Evolutionary conservation across 2,329 filamentous ascomycete species (phyloP).

Genomic region (Aspergillus quadricinctus): DNA sequence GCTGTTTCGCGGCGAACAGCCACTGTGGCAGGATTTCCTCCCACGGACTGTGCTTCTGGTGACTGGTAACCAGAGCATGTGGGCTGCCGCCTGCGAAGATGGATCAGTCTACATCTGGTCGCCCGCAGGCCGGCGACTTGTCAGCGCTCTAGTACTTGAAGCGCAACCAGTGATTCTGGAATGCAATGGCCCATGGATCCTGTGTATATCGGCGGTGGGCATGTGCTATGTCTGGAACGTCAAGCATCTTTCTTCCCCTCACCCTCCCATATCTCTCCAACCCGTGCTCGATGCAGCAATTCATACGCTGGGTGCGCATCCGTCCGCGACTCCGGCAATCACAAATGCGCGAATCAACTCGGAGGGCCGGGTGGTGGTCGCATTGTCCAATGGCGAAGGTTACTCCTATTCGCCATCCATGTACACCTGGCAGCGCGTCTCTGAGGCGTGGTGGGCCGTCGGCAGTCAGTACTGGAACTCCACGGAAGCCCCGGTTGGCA

Average conservation of each 20-base stretch:
- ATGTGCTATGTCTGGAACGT: constrained; percentile 94
- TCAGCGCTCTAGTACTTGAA: constrained; percentile 83
- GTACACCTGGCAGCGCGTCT: constrained; percentile 92
- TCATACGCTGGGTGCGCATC: constrained; percentile 71
- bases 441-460: constrained; percentile 96
- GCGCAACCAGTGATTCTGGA: constrained; percentile 92
- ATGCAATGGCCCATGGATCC: constrained; percentile 79
- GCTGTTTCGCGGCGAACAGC: constrained; percentile 72
- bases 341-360: constrained; percentile 91
- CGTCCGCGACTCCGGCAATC: constrained; percentile 75
- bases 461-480: constrained; percentile 99
- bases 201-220: constrained; percentile 84
- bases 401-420: constrained; percentile 83
- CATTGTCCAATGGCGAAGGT: constrained; percentile 88
- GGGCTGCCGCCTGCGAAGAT: constrained; percentile 90
- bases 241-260: constrained; percentile 73
- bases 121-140: constrained; percentile 77
- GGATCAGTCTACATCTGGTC: constrained; percentile 89
- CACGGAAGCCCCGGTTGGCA: constrained; percentile 81
- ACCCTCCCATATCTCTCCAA: constrained; percentile 83
- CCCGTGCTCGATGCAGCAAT: constrained; percentile 85
- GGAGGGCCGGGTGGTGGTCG: constrained; percentile 79
- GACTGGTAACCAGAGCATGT: constrained; percentile 85
- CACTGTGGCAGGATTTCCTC: constrained; percentile 91
- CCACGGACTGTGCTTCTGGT: constrained; percentile 83